These are phyloP conservation scores for Lenzites betulinus DNA, from an alignment of 768 basidiomycete species.

Conservation along the genomic window DNA sequence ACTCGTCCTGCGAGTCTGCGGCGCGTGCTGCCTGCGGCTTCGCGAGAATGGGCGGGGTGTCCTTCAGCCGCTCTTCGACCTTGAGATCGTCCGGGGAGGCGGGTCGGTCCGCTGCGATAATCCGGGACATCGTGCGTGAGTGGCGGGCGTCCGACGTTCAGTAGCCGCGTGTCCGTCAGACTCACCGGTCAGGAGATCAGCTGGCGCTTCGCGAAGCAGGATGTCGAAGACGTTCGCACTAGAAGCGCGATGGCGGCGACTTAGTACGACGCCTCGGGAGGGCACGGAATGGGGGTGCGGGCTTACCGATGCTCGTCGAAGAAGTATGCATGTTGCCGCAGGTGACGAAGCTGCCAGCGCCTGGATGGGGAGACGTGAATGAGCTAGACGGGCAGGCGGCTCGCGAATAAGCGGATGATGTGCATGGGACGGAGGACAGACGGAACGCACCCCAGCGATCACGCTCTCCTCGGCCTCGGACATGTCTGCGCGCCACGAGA, in stretches of 20 bases:
- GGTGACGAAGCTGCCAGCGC: constrained; percentile 18
- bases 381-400: constrained; percentile 12
- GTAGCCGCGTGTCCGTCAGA: constrained; percentile 16
- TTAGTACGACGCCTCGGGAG: neutral
- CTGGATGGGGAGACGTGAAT: constrained; percentile 10
- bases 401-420: neutral
- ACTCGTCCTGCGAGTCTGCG: neutral
- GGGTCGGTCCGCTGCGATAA: constrained; percentile 3
- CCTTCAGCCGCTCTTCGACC: constrained; percentile 11
- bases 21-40: neutral
- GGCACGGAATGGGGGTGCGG: neutral
- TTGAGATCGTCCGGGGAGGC: neutral
- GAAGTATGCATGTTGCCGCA: constrained; percentile 25
- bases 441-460: constrained; percentile 20
- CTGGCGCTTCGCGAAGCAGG: constrained; percentile 11
- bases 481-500: constrained; percentile 9
- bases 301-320: constrained; percentile 24
- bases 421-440: neutral
- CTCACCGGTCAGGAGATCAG: constrained; percentile 17
- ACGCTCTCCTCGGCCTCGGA: constrained; percentile 21
- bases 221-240: constrained; percentile 18
- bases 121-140: neutral
- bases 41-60: constrained; percentile 8
- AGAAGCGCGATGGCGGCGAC: neutral
- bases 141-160: constrained; percentile 6